Evolutionary conservation across 805 yeast genomes (phyloP).

Genomic region (Teunomyces kruisii): DNA sequence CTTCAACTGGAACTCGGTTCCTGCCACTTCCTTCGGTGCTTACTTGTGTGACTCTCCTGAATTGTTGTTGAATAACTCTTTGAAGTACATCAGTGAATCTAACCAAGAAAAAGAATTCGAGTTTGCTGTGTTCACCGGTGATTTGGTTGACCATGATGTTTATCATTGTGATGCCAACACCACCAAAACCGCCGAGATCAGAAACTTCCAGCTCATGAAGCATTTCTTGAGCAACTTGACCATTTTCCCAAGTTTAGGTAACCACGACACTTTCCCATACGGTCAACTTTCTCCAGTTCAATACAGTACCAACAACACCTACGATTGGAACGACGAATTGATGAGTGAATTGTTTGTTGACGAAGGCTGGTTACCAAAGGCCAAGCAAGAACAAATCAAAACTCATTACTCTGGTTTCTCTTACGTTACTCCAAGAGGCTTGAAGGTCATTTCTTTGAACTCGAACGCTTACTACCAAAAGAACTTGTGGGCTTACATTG

Average conservation of each 20-base stretch:
- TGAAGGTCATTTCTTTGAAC: conserved; percentile 61
- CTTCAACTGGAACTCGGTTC: conserved; percentile 37
- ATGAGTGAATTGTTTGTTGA: conserved; percentile 37
- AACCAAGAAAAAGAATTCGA: conserved; percentile 45
- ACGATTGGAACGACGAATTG: conserved; percentile 40
- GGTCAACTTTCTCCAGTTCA: conserved; percentile 61
- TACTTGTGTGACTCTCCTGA: conserved; percentile 70
- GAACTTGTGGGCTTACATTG: conserved; percentile 53
- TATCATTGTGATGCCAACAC: conserved; percentile 52
- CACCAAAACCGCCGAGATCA: conserved; percentile 72
- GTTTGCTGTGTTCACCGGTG: conserved; percentile 71
- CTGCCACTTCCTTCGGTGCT: conserved; percentile 62
- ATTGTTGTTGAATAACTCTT: conserved; percentile 56
- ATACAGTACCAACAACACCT: conserved; percentile 24
- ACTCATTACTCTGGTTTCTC: conserved; percentile 65
- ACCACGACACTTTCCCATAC: conserved; percentile 73
- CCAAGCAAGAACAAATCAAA: conserved; percentile 23
- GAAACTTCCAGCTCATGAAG: conserved; percentile 62
- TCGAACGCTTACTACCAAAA: conserved; percentile 67
- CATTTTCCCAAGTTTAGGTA: conserved; percentile 63
- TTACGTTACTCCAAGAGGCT: conserved; percentile 52
- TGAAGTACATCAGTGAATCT: conserved; percentile 42
- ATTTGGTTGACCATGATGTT: conserved; percentile 68
- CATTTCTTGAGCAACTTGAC: conserved; percentile 50
- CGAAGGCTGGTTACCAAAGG: conserved; percentile 36